Percentiles rank a stretch among this genome's conserved stretches.
These are phyloP conservation scores for Tuber magnatum DNA, from an alignment of 495 filamentous ascomycete species.

Conservation along the genomic window DNA sequence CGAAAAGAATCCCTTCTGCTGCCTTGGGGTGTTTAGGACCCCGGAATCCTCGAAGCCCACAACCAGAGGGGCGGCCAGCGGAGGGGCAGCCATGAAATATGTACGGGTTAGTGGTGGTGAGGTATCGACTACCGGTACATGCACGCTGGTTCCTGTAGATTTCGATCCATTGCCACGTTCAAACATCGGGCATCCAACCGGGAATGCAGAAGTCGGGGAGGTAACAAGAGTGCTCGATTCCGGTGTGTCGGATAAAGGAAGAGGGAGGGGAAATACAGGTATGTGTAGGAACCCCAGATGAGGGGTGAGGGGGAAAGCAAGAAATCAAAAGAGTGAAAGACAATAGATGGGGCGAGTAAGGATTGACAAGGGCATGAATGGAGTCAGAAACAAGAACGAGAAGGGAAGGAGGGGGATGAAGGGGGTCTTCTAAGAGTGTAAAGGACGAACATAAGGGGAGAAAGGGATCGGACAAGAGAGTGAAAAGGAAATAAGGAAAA, in stretches of 20 bases:
- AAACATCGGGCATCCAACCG: constrained; percentile 37
- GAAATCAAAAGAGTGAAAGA: constrained; percentile 34
- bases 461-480: background rate
- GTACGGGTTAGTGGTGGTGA: constrained; percentile 23
- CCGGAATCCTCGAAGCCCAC: constrained; percentile 19
- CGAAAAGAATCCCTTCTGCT: constrained; percentile 34
- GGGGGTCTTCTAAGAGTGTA: background rate
- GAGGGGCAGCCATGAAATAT: constrained; percentile 35
- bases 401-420: background rate
- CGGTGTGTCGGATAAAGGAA: constrained; percentile 19
- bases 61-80: constrained; percentile 28
- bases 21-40: constrained; percentile 15
- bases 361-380: constrained; percentile 30
- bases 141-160: constrained; percentile 20
- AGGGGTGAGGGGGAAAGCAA: constrained; percentile 31
- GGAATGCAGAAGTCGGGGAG: background rate
- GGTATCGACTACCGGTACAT: constrained; percentile 21
- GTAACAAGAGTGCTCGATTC: background rate
- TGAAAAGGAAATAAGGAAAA: background rate
- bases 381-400: constrained; percentile 22
- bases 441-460: background rate
- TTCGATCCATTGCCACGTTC: constrained; percentile 39
- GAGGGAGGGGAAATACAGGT: constrained; percentile 12
- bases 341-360: constrained; percentile 29
- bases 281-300: constrained; percentile 6